Base-by-base conservation (phyloP, 2,329 filamentous ascomycete genomes). In the Rasamsonia emersonii region DNA sequence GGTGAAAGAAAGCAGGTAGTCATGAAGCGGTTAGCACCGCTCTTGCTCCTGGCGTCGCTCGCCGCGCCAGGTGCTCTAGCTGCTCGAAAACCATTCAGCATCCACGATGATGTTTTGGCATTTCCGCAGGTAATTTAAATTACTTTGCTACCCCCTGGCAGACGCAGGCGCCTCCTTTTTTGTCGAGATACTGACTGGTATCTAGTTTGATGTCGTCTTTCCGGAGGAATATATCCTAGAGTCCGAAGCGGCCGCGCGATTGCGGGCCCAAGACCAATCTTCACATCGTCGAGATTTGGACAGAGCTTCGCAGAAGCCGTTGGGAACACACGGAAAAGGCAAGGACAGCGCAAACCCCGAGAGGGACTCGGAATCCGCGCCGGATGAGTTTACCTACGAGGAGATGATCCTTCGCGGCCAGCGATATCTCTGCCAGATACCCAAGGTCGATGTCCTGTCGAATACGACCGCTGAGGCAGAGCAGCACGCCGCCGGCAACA, bases 101-200 rank as follows among this genome's bases (percentile, higher is more conserved):
- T 93, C 35, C 79, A 91, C 50, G 85, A 93, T 53, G 88, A 95
- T 54, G 59, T 94, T 31, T 71, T 93, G 35, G 86, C 86, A 11
- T 86, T 82, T 59, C 88, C 88, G 8, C 85, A 91, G 71, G 84
- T 89, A 67, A 28, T 24, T 26, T 28, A 32, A 14, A 11, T 30
- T 20, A 18, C 11, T 3, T 11, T 27, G 7, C n/a, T 15, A 19
- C 14, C 11, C 30, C 7, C n/a, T n/a, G n/a, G n/a, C n/a, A 19
- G 7, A 20, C 9, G 20, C 26, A 20, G 25, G 13, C 30, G n/a
- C 13, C 16, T 2, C 11, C 6, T 24, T 30, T 17, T 19, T 33
- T 42, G n/a, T 39, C 30, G 24, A 15, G 18, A 5, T 13, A 10
- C 14, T 18, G 7, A 30, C 15, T n/a, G n/a, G n/a, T n/a, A n/a